These are phyloP conservation scores for Syncephalis fuscata DNA, from an alignment of 371 early-diverging fungal species.

Conservation along the genomic window DNA sequence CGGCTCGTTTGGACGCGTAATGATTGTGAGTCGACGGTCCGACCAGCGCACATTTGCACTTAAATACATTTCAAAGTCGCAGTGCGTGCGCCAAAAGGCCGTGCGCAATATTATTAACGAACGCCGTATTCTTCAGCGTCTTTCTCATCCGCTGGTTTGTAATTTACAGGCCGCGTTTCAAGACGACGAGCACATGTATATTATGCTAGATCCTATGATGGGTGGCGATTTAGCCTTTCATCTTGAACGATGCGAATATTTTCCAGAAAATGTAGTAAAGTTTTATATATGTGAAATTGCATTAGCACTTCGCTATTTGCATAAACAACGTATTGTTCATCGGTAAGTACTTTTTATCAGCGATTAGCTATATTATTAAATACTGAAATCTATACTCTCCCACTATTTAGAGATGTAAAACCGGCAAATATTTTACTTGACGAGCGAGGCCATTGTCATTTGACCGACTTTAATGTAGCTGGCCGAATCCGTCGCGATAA, in stretches of 20 bases:
- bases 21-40: conserved; percentile 13
- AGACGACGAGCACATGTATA: conserved; percentile 70
- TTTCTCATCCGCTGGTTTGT: conserved; percentile 51
- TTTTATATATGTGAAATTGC: conserved; percentile 94
- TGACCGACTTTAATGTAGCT: conserved; percentile 81
- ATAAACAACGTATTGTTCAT: conserved; percentile 86
- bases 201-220: conserved; percentile 93
- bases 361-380: no score
- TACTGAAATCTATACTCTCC: conserved; percentile 6
- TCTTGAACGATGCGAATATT: conserved; percentile 36
- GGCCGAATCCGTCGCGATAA: conserved; percentile 15
- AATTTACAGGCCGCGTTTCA: conserved; percentile 82
- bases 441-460: conserved; percentile 30
- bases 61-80: conserved; percentile 40
- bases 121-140: conserved; percentile 28
- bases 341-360: conserved; percentile 31
- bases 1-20: conserved; percentile 63
- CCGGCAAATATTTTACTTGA: conserved; percentile 9
- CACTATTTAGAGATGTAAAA: conserved; percentile 11
- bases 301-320: conserved; percentile 80
- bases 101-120: conserved; percentile 39
- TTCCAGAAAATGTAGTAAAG: conserved; percentile 77
- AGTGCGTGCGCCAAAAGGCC: conserved; percentile 34
- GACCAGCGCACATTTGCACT: conserved; percentile 28
- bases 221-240: conserved; percentile 93